Base-by-base conservation (phyloP, 805 yeast genomes). In the Debaryomyces tyrocola region DNA sequence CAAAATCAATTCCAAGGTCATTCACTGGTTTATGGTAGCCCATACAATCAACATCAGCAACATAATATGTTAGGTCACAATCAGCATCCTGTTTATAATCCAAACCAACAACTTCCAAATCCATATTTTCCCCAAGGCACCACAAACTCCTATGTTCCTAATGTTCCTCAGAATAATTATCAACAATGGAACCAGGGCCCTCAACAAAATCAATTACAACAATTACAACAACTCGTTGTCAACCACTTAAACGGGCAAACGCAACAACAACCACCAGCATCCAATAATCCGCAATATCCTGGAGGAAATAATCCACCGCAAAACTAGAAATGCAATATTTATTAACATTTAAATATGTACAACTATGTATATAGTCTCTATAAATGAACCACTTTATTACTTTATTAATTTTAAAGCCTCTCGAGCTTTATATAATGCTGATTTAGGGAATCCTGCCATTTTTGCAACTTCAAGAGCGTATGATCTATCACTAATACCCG, bases 391-490 rank as follows among this genome's bases (percentile, higher is more conserved):
- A 24, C 7, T 24, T 17, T 18, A 40, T 38, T 27, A 37, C 38
- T 39, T 38, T 35, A 48, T 37, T 21, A 49, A 15, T 29, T 43
- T 41, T 29, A 57, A 50, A 33, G 62, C 63, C 14, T 60, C 51
- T 28, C 57, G 53, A 1, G 95, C 96, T 33, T 73, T 65, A 0
- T 64, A 49, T 14, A 89, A 55, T 1, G 90, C 89, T 3, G 63
- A 60, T 6, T 52, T 51, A 0, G 96, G 96, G 52, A 88, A 85
- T 0, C 95, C 95, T 0, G 96, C 95, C 57, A 83, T 65, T 55
- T 77, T 74, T 0, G 96, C 96, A 9, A 88, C 85, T 44, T 79
- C 82, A 10, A 88, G 62, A 1, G 96, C 96, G 60, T 85, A 86
- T 0, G 96, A 87, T 49, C 83, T 77, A 7, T 74, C 73, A 56